Evolutionary conservation across 352 stramenopile genomes (phyloP).

Genomic region (Halophytophthora polymorphica): DNA sequence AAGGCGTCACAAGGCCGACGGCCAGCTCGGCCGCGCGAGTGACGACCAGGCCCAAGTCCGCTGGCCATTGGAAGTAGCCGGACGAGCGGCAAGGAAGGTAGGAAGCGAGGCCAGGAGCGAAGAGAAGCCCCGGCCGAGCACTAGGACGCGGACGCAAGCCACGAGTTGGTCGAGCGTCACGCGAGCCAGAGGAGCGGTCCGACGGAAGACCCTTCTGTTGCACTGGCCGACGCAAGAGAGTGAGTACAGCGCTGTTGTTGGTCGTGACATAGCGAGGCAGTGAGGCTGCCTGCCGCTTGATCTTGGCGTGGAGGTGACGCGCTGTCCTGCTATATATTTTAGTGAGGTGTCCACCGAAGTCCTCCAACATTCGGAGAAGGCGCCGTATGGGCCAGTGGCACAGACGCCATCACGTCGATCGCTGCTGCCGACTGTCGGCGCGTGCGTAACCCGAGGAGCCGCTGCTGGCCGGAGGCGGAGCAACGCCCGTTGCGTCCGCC

Average conservation of each 20-base stretch:
- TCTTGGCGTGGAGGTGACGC: no score
- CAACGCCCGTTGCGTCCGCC: conserved; percentile 34
- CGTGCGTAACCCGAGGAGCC: no score
- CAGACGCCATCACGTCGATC: neutral
- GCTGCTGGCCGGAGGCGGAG: conserved; percentile 1
- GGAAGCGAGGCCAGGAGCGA: conserved; percentile 4
- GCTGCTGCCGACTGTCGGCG: no score
- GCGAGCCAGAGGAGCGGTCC: no score
- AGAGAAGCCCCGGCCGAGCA: conserved; percentile 14
- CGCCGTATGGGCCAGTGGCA: neutral
- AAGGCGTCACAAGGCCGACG: conserved; percentile 3
- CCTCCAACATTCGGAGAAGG: neutral
- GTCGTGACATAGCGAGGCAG: neutral
- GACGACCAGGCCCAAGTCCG: conserved; percentile 11
- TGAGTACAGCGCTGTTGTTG: neutral
- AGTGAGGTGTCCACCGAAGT: neutral
- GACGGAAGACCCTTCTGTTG: no score
- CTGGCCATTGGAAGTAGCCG: conserved; percentile 29
- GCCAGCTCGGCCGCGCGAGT: conserved; percentile 13
- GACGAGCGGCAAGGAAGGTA: neutral
- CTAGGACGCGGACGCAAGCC: conserved; percentile 4
- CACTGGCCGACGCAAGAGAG: no score
- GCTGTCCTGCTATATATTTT: neutral
- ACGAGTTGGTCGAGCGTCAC: no score
- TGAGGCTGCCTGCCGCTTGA: no score